phyloP scores from a whole-genome alignment of 441 rosid species.

The Eruca vesicaria region DNA sequence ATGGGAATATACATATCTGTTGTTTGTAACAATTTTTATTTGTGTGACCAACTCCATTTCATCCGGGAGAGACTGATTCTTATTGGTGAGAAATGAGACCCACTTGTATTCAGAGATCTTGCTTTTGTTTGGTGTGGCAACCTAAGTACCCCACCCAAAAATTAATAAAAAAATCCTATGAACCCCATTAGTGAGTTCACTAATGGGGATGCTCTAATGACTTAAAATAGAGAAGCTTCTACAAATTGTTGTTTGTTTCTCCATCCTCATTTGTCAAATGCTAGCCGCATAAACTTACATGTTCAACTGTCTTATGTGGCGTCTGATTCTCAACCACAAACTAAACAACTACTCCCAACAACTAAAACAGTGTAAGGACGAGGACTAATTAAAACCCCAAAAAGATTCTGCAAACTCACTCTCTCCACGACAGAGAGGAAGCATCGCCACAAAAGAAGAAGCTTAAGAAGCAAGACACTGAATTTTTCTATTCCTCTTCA shows the following conservation, averaged over 20 bases:
- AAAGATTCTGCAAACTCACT: slow-evolving; percentile 7
- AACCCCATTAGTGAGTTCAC: no score
- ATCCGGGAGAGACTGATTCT: background rate
- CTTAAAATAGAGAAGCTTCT: background rate
- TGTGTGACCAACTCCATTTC: background rate
- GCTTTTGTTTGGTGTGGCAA: slow-evolving; percentile 10
- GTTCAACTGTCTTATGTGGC: background rate
- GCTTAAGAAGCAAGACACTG: slow-evolving; percentile 23
- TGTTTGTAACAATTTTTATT: slow-evolving; percentile 27
- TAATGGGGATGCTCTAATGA: no score
- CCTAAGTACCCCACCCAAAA: background rate
- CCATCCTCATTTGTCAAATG: slow-evolving; percentile 12
- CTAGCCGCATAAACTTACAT: background rate
- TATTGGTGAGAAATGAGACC: background rate
- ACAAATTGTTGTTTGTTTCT: slow-evolving; percentile 17
- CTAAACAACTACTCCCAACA: background rate
- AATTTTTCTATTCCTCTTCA: background rate
- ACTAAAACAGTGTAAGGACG: background rate
- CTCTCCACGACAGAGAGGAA: slow-evolving; percentile 29
- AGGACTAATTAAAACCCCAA: background rate
- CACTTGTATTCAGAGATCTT: slow-evolving; percentile 17
- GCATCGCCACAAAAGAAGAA: slow-evolving; percentile 34
- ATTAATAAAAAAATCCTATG: no score
- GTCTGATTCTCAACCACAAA: background rate
- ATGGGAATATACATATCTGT: background rate